A percentile compares a stretch with the other conserved stretches of the same genome.
These are phyloP conservation scores for Naegleria lovaniensis DNA, from an alignment of 208 protist species.

Conservation along the genomic window DNA sequence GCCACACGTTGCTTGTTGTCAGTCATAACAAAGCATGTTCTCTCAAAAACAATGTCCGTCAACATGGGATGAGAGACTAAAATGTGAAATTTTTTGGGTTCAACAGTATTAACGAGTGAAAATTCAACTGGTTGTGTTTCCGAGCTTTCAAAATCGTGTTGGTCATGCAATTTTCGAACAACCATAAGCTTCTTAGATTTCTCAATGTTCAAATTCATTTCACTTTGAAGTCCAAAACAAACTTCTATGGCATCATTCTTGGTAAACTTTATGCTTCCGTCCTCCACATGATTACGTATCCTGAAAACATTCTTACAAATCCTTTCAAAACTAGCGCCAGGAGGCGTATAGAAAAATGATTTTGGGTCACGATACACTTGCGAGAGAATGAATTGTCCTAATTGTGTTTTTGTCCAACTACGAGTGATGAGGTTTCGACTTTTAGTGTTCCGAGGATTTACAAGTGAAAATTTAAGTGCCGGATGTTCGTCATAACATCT, in stretches of 20 bases:
- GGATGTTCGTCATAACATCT: neutral
- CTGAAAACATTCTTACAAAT: neutral
- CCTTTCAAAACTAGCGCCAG: neutral
- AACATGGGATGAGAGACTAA: neutral
- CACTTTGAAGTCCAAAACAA: neutral
- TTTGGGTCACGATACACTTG: neutral
- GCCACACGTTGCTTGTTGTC: neutral
- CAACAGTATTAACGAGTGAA: neutral
- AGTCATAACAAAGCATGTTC: neutral
- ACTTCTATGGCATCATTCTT: neutral
- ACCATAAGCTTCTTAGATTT: neutral
- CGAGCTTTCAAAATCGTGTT: neutral
- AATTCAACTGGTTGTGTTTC: neutral
- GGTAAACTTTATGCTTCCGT: neutral
- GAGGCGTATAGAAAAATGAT: neutral
- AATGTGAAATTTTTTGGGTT: neutral
- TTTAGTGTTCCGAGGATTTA: neutral
- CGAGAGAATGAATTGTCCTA: neutral
- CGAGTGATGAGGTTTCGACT: neutral
- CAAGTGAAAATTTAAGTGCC: neutral
- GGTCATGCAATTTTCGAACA: neutral
- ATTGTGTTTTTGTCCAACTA: neutral
- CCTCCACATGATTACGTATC: neutral
- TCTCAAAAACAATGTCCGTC: neutral
- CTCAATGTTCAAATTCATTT: neutral